These are phyloP conservation scores for Sclerotiophoma versabilis DNA, from an alignment of 2,329 filamentous ascomycete genomes.

Conservation along the genomic window DNA sequence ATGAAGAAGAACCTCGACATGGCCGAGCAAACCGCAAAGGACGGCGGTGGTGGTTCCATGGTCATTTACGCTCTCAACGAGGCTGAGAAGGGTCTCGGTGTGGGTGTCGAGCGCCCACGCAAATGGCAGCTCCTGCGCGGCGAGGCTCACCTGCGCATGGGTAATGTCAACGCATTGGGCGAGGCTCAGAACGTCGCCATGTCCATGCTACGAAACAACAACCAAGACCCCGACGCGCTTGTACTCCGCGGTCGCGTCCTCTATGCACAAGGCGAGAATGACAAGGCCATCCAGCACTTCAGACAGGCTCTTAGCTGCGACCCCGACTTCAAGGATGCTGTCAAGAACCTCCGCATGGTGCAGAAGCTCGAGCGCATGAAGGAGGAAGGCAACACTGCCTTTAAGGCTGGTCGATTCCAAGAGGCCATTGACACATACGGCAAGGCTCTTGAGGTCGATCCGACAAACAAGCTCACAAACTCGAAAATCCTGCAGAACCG, in stretches of 20 bases:
- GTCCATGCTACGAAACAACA: constrained; percentile 82
- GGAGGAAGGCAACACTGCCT: constrained; percentile 88
- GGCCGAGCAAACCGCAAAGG: constrained; percentile 77
- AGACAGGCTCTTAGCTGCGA: constrained; percentile 88
- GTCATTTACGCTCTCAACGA: constrained; percentile 89
- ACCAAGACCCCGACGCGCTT: constrained; percentile 90
- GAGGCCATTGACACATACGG: constrained; percentile 85
- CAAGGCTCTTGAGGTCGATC: constrained; percentile 83
- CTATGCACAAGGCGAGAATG: constrained; percentile 92
- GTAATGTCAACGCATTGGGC: constrained; percentile 83
- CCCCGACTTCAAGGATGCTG: constrained; percentile 86
- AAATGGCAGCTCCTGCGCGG: constrained; percentile 95
- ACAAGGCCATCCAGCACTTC: constrained; percentile 92
- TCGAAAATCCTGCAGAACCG: constrained; percentile 95
- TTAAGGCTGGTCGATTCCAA: constrained; percentile 83
- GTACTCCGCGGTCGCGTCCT: constrained; percentile 86
- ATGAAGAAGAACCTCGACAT: constrained; percentile 85
- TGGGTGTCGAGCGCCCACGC: constrained; percentile 78
- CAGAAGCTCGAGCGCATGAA: constrained; percentile 94
- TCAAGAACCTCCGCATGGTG: constrained; percentile 87
- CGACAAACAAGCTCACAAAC: constrained; percentile 88
- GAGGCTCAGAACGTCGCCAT: constrained; percentile 95
- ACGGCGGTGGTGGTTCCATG: constrained; percentile 86
- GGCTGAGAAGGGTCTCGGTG: constrained; percentile 80
- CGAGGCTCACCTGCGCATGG: constrained; percentile 92